Conservation (phyloP, 306 rosid species). For the Rosa lucieae region DNA sequence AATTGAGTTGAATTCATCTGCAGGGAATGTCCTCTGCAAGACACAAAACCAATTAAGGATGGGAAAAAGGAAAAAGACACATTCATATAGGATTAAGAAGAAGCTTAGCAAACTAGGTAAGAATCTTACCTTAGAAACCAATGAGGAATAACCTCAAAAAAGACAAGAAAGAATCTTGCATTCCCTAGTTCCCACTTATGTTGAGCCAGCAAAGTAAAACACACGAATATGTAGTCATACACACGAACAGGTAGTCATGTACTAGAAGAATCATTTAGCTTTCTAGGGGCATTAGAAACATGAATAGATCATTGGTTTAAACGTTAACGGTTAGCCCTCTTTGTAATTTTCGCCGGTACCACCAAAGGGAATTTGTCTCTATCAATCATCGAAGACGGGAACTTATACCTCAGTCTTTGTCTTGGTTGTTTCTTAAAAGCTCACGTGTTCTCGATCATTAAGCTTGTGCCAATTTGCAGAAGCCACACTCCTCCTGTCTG, state of each 20-base stretch:
- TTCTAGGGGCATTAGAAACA: background rate
- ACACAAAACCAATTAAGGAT: background rate
- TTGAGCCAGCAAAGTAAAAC: background rate
- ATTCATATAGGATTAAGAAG: background rate
- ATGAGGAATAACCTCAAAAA: background rate
- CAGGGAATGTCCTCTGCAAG: background rate
- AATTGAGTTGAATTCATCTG: background rate
- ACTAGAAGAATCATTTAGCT: background rate
- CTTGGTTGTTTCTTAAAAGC: background rate
- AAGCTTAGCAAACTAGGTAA: background rate
- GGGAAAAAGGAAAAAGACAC: background rate
- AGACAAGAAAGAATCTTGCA: background rate
- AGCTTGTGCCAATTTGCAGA: slow-evolving; percentile 19
- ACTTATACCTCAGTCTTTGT: background rate
- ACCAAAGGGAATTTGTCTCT: background rate
- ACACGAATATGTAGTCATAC: background rate
- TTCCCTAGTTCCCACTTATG: background rate
- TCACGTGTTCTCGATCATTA: slow-evolving; percentile 7
- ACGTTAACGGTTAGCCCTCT: background rate
- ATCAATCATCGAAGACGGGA: background rate
- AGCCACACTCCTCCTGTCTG: slow-evolving; percentile 9
- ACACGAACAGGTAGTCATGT: background rate
- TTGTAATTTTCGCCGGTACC: background rate
- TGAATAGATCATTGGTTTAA: slow-evolving; percentile 6
- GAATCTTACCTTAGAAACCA: slow-evolving; percentile 6